phyloP scores from a whole-genome alignment of 345 rosid species.

The Eutrema japonicum region DNA sequence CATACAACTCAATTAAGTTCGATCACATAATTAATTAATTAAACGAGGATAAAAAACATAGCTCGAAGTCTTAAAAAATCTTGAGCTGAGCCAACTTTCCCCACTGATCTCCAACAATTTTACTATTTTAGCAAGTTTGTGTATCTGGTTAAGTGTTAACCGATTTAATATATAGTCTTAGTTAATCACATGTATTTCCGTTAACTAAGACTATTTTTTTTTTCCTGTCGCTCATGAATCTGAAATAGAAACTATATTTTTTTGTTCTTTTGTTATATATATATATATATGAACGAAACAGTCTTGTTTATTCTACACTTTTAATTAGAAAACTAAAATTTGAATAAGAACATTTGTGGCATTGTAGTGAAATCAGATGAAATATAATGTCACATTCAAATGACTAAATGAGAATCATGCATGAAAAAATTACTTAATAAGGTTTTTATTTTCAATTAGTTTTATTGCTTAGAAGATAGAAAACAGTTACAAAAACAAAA shows the following conservation, averaged over 20 bases:
- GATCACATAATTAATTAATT: too few relatives aligned
- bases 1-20: too few relatives aligned
- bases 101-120: not conserved
- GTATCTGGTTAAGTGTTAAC: not conserved
- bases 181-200: not conserved
- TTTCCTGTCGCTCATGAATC: not conserved
- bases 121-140: not conserved
- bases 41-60: too few relatives aligned
- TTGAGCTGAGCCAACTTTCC: not conserved
- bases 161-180: not conserved
- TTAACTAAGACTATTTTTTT: not conserved
- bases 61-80: not conserved
- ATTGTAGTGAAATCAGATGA: not conserved
- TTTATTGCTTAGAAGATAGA: not conserved
- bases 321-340: not conserved
- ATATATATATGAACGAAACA: not conserved
- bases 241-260: not conserved
- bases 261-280: not conserved
- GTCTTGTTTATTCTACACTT: not conserved
- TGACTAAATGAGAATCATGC: not conserved
- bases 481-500: constrained; percentile 4
- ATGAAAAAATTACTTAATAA: not conserved
- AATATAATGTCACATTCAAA: not conserved
- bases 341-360: not conserved
- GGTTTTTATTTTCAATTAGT: not conserved